Evolutionary conservation across 805 yeast species (phyloP), one percentile per base, ranked within the genome.

Genomic region (Saccharomycopsis babjevae): DNA sequence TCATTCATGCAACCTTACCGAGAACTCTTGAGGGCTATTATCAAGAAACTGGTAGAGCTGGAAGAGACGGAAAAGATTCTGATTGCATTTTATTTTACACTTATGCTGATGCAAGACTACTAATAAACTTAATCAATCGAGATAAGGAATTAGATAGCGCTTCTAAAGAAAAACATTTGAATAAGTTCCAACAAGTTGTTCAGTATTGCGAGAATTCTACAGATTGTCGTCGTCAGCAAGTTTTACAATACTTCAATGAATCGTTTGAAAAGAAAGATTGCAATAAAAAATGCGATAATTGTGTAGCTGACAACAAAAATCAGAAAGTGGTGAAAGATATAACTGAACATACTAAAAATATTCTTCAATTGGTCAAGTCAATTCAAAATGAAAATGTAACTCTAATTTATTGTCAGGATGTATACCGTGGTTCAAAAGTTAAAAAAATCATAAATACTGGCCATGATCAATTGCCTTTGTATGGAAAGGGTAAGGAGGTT

Each of bases 21-120:
- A 76, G 97, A 67, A 89, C 90, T 59, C 76, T 94, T 65, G 99
- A 94, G 73, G 98, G 97, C 0, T 94, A 94, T 71, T 94, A 94
- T 68, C 99, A 94, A 72, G 99, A 94, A 71, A 92, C 98, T 0
- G 99, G 99, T 7, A 83, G 99, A 73, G 99, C 98, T 3, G 99
- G 99, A 5, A 82, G 99, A 74, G 99, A 94, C 74, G 98, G 99
- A 0, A 74, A 80, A 7, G 82, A 77, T 54, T 87, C 96, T 1
- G 86, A 84, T 61, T 94, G 98, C 73, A 80, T 90, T 15, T 79
- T 93, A 80, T 93, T 82, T 67, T 94, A 87, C 71, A 80, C 85
- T 11, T 86, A 86, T 73, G 80, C 81, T 62, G 99, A 93, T 73
- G 96, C 93, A 0, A 76, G 91, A 61, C 75, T 83, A 34, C 73